Percentiles rank a stretch among this genome's conserved stretches.
Evolutionary conservation across 164 flowering plant genomes (phyloP).

Genomic region (Litsea cubeba): DNA sequence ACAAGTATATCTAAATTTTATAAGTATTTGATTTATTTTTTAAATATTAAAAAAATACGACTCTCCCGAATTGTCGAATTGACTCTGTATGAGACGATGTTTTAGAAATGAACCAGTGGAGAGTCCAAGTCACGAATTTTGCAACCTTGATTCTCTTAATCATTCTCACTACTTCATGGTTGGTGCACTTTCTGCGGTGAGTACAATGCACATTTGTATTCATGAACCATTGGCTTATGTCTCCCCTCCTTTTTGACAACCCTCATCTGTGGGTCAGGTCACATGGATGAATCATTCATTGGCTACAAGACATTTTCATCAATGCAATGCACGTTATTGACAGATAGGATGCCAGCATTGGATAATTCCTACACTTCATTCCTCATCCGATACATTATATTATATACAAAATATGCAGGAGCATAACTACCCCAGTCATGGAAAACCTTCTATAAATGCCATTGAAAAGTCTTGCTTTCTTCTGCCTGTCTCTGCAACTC

Average conservation of each 20-base stretch:
- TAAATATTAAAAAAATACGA: too few relatives aligned
- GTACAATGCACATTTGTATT: background rate
- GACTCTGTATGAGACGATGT: too few relatives aligned
- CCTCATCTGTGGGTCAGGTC: background rate
- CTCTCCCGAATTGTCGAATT: too few relatives aligned
- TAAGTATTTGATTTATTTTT: too few relatives aligned
- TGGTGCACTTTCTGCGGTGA: background rate
- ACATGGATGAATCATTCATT: slow-evolving; percentile 9
- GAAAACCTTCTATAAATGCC: background rate
- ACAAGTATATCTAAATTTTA: too few relatives aligned
- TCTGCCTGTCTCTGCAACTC: background rate
- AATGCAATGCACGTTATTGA: background rate
- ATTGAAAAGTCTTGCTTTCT: too few relatives aligned
- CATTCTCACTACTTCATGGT: too few relatives aligned
- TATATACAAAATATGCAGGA: background rate
- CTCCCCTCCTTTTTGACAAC: background rate
- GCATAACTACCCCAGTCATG: background rate
- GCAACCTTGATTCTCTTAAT: too few relatives aligned
- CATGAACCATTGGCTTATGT: background rate
- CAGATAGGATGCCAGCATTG: background rate
- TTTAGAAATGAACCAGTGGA: too few relatives aligned
- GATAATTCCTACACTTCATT: background rate
- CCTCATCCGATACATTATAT: background rate
- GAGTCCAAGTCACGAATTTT: too few relatives aligned
- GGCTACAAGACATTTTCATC: slow-evolving; percentile 4